Percentiles rank a stretch among this genome's conserved stretches.
These are phyloP conservation scores for Fomitopsis pulvina DNA, from an alignment of 768 basidiomycete genomes.

Conservation along the genomic window DNA sequence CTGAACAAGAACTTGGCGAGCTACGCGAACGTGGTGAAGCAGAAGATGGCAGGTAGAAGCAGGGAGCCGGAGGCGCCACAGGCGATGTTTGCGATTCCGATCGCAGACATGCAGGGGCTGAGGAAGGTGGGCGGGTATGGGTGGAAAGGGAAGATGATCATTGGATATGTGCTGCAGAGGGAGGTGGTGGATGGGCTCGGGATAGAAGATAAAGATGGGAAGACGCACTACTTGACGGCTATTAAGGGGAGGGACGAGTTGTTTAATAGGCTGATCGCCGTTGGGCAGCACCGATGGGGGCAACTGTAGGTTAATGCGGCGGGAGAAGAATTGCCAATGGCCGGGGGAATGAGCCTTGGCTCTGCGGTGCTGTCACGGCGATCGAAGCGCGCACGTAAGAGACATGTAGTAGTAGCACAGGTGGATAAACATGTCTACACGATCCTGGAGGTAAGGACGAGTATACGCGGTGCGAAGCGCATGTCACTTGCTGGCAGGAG, in stretches of 20 bases:
- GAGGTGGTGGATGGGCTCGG: constrained; percentile 26
- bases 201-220: constrained; percentile 20
- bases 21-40: not conserved
- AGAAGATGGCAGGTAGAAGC: not conserved
- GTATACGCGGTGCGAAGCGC: not conserved
- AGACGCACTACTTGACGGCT: constrained; percentile 20
- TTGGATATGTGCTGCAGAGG: constrained; percentile 26
- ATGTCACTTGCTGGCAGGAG: not conserved
- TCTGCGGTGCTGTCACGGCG: not conserved
- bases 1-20: constrained; percentile 2
- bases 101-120: constrained; percentile 23
- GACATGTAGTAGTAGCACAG: not conserved
- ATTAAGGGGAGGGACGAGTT: constrained; percentile 28
- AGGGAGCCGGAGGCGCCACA: constrained; percentile 9
- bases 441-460: not conserved
- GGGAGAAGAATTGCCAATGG: not conserved
- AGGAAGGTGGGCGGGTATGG: constrained; percentile 32
- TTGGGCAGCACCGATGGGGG: constrained; percentile 25
- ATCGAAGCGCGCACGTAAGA: not conserved
- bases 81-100: constrained; percentile 24
- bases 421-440: not conserved
- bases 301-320: not conserved
- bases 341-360: not conserved
- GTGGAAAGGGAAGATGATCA: constrained; percentile 32
- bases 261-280: constrained; percentile 26